phyloP scores from a whole-genome alignment of 2,329 filamentous ascomycete species.

The Arthrobotrys musiformis region DNA sequence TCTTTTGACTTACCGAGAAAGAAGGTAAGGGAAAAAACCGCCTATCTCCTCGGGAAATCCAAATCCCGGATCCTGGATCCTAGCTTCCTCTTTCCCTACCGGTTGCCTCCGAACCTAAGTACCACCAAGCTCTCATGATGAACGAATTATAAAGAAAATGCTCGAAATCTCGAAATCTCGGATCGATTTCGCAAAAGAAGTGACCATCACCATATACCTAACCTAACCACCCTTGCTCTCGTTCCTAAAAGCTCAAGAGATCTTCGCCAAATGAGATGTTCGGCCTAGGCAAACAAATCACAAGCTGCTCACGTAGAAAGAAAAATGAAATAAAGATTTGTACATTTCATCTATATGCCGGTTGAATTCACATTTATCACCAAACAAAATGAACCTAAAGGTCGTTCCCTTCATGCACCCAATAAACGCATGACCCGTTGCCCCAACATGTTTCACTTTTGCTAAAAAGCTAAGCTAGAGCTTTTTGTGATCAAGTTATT shows the following conservation, averaged over 20 bases:
- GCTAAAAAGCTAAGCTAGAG: slow-evolving; percentile 5
- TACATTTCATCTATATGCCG: slow-evolving; percentile 28
- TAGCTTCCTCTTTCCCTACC: not conserved
- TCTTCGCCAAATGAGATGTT: not conserved
- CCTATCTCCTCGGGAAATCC: slow-evolving; percentile 6
- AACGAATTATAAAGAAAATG: too few species aligned
- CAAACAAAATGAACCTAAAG: not conserved
- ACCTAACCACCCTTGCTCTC: not conserved
- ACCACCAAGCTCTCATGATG: too few species aligned
- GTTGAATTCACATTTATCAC: slow-evolving; percentile 24
- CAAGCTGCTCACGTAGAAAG: too few species aligned
- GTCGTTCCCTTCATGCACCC: not conserved
- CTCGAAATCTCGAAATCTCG: not conserved
- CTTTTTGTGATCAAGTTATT: slow-evolving; percentile 18
- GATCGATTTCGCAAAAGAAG: not conserved
- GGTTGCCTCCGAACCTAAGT: not conserved
- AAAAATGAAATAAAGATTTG: not conserved
- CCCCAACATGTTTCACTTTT: slow-evolving; percentile 18
- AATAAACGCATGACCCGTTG: slow-evolving; percentile 23
- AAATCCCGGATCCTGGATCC: not conserved
- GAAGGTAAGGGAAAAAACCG: not conserved
- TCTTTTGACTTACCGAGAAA: too few species aligned
- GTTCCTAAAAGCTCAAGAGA: not conserved
- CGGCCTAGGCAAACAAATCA: not conserved
- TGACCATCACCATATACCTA: not conserved